Evolutionary conservation across 768 basidiomycete species (phyloP), one percentile per base, ranked within the genome.

Genomic region (Baorangia bicolor): DNA sequence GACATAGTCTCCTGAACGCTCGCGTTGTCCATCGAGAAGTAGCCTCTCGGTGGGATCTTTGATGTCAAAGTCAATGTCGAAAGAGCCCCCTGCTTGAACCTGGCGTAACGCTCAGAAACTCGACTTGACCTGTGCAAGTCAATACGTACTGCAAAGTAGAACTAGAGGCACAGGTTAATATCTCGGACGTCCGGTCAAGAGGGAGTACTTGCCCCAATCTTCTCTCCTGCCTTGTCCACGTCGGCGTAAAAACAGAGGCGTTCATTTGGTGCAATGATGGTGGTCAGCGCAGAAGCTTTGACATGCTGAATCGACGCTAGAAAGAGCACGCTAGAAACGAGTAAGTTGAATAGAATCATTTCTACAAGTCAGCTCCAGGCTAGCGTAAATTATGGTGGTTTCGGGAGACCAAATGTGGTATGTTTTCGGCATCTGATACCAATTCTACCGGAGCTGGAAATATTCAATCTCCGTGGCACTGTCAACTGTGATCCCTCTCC

Each of bases 61-160:
- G 61, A 98, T 81, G 59, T 92, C 87, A 69, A 89, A 97, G 78
- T 96, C 93, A 40, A 98, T 88, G 72, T 97, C 96, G 73, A 98
- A 98, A 1, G 92, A 88, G 55, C 96, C 96, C 43, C 96, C 96
- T 28, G 94, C 92, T 86, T 98, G 96, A 34, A 98, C 91, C 91
- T 92, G 34, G 43, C 21, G 20, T 23, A 23, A 49, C 27, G 35
- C 20, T 55, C 31, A 51, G 52, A 37, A 35, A 28, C 46, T 38
- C 13, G n/a, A 38, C 20, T 27, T 11, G 42, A 18, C 6, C 21
- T n/a, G 47, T 20, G 16, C 44, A 23, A n/a, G 23, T 23, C 7
- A 18, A 23, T 3, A 77, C 88, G 54, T 74, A 92, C 95, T 60
- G 96, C 96, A 78, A 94, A 98, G 77, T 98, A 98, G 75, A 99